Percentiles rank a stretch among this genome's conserved stretches.
Conservation (phyloP, 768 basidiomycete genomes). For the Collybia sp. region DNA sequence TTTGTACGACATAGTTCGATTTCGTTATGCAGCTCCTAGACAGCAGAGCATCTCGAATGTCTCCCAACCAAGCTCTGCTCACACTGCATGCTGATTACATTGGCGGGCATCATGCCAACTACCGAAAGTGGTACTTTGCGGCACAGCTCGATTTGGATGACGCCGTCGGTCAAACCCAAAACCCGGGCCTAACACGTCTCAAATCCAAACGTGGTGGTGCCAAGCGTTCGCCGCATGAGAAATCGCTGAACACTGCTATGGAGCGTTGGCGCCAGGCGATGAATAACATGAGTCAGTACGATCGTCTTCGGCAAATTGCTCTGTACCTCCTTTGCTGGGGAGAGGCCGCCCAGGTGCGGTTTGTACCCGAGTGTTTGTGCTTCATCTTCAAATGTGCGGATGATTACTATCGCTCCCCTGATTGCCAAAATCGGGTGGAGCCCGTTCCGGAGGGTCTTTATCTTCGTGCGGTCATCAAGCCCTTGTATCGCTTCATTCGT, state of each 20-base stretch:
- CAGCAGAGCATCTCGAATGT: conserved; percentile 95
- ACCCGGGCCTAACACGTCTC: conserved; percentile 85
- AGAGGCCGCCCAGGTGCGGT: conserved; percentile 95
- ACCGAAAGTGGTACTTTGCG: conserved; percentile 99
- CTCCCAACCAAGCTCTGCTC: conserved; percentile 89
- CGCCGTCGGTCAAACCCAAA: conserved; percentile 88
- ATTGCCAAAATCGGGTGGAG: conserved; percentile 90
- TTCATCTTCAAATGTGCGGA: conserved; percentile 99
- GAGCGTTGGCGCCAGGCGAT: conserved; percentile 96
- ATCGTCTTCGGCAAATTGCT: conserved; percentile 93
- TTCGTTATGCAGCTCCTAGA: conserved; percentile 97
- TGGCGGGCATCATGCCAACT: conserved; percentile 96
- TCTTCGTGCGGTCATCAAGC: conserved; percentile 84
- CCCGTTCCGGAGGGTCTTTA: conserved; percentile 96
- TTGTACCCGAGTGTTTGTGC: conserved; percentile 93
- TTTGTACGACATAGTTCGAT: conserved; percentile 63
- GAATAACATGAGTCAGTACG: conserved; percentile 99
- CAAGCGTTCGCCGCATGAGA: conserved; percentile 51
- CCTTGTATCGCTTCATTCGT: conserved; percentile 92
- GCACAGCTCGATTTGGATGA: conserved; percentile 98
- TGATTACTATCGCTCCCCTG: conserved; percentile 98
- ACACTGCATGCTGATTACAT: conserved; percentile 99
- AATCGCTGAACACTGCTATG: conserved; percentile 74
- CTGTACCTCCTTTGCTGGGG: conserved; percentile 97
- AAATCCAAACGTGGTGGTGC: conserved; percentile 54